Evolutionary conservation across 1,284 basidiomycete species (phyloP).

Genomic region (Mixia osmundae): DNA sequence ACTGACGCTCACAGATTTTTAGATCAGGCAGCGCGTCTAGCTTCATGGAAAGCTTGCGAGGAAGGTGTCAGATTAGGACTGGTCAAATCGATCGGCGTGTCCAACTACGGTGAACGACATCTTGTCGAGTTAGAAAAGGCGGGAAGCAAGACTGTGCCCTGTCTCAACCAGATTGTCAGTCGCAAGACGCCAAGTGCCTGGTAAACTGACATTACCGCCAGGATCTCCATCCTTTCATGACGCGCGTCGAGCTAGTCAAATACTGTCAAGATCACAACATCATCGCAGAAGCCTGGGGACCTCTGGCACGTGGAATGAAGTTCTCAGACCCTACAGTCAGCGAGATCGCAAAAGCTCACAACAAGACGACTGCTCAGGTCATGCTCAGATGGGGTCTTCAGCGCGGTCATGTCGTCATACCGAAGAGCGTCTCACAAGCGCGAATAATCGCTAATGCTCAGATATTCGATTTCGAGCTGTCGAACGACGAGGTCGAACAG

Average conservation of each 20-base stretch:
- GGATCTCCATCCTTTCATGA: constrained; percentile 56
- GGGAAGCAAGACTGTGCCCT: too few species aligned
- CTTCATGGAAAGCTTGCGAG: constrained; percentile 37
- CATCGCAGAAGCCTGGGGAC: constrained; percentile 41
- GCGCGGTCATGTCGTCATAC: constrained; percentile 39
- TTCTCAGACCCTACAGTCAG: constrained; percentile 36
- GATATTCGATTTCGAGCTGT: constrained; percentile 44
- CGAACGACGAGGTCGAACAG: constrained; percentile 34
- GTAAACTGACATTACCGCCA: too few species aligned
- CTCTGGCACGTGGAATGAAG: constrained; percentile 19
- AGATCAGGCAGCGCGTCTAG: constrained; percentile 25
- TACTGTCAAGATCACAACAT: constrained; percentile 48
- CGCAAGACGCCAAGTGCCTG: too few species aligned
- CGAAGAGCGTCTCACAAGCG: constrained; percentile 41
- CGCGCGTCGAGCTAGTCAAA: constrained; percentile 48
- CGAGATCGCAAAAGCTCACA: constrained; percentile 34
- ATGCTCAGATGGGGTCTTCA: constrained; percentile 64
- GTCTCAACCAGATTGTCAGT: too few species aligned
- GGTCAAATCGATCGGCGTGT: constrained; percentile 51
- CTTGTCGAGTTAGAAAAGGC: constrained; percentile 1
- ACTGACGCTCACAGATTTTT: too few species aligned
- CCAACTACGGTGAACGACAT: constrained; percentile 28
- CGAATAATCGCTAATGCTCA: constrained; percentile 45
- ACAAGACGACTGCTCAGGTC: constrained; percentile 43
- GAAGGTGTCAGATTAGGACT: constrained; percentile 39